These are phyloP conservation scores for Luvunga scandens DNA, from an alignment of 345 rosid species.

Conservation along the genomic window DNA sequence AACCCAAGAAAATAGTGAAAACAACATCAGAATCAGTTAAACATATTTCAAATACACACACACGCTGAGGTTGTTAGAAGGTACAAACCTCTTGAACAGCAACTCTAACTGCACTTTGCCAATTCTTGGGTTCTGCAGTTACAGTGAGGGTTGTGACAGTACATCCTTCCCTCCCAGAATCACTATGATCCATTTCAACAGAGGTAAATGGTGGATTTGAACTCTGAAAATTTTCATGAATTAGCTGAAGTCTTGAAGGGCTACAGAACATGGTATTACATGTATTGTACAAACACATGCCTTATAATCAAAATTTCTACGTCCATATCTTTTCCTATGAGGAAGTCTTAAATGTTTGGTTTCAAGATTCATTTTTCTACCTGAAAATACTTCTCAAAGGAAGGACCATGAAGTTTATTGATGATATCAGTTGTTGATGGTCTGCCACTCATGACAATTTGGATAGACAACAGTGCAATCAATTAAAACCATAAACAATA, in stretches of 20 bases:
- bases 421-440: neutral
- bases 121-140: slow-evolving; percentile 96
- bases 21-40: slow-evolving; percentile 11
- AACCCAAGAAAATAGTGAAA: neutral
- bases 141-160: slow-evolving; percentile 99
- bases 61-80: neutral
- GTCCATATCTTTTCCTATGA: neutral
- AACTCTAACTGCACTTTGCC: slow-evolving; percentile 91
- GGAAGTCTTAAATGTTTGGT: neutral
- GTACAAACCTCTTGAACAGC: slow-evolving; percentile 94
- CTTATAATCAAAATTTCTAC: neutral
- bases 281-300: neutral
- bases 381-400: neutral
- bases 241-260: slow-evolving; percentile 24
- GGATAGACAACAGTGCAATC: neutral
- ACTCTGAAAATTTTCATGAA: slow-evolving; percentile 59
- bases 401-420: neutral
- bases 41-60: neutral
- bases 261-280: slow-evolving; percentile 1
- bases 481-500: neutral
- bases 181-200: slow-evolving; percentile 98
- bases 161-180: slow-evolving; percentile 99
- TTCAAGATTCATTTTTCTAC: neutral
- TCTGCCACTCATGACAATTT: neutral
- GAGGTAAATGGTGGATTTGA: slow-evolving; percentile 99